Evolutionary conservation across 2,329 filamentous ascomycete species (phyloP).

Genomic region (Alternaria atra): DNA sequence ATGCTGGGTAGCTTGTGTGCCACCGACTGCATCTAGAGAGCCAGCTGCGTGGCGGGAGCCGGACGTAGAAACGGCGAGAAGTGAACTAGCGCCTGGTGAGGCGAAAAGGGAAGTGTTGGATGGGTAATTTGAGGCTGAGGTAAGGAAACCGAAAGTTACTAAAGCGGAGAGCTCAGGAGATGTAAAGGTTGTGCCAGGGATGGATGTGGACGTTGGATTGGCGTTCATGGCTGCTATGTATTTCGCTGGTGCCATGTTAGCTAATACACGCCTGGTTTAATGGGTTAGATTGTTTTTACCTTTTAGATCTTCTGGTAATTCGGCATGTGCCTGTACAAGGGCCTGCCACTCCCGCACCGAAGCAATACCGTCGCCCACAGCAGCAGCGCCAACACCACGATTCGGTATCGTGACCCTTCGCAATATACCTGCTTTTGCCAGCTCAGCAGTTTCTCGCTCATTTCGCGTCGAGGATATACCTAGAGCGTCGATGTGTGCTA

Average conservation of each 20-base stretch:
- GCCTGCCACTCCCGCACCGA: slow-evolving; percentile 61
- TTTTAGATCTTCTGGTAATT: slow-evolving; percentile 35
- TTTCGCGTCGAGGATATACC: slow-evolving; percentile 69
- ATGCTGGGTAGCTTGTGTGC: slow-evolving; percentile 70
- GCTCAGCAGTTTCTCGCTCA: slow-evolving; percentile 72
- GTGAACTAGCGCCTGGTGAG: slow-evolving; percentile 52
- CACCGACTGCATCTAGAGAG: slow-evolving; percentile 73
- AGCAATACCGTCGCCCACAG: slow-evolving; percentile 72
- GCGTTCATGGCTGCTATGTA: slow-evolving; percentile 63
- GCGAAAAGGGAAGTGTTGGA: slow-evolving; percentile 53
- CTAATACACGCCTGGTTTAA: neutral
- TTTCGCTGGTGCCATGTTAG: slow-evolving; percentile 45
- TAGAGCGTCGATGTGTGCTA: slow-evolving; percentile 72
- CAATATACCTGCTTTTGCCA: slow-evolving; percentile 66
- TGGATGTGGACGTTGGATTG: slow-evolving; percentile 59
- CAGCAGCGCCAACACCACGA: slow-evolving; percentile 64
- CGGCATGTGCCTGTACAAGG: slow-evolving; percentile 35
- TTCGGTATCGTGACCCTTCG: slow-evolving; percentile 71
- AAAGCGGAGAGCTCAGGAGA: slow-evolving; percentile 64
- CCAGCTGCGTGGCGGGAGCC: slow-evolving; percentile 72
- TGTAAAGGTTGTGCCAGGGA: slow-evolving; percentile 55
- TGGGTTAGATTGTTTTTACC: slow-evolving; percentile 45
- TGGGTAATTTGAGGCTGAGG: slow-evolving; percentile 50
- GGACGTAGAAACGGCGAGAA: slow-evolving; percentile 69
- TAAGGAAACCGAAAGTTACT: slow-evolving; percentile 73